Evolutionary conservation across 176 grass and related monocot species (phyloP).

Genomic region (Carex kokanica): DNA sequence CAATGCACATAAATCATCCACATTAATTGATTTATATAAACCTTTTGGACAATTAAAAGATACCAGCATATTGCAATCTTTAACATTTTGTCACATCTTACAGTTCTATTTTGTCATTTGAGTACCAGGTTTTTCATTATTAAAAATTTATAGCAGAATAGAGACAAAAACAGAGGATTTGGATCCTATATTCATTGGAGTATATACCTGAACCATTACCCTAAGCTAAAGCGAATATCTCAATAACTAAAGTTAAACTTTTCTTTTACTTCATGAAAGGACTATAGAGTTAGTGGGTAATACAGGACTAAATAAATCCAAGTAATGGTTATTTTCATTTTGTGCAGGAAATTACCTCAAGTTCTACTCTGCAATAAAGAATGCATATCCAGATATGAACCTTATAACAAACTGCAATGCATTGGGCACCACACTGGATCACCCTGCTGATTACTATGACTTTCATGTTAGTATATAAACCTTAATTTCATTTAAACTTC

Average conservation of each 20-base stretch:
- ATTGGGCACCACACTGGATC: slow-evolving; percentile 61
- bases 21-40: slow-evolving; percentile 1
- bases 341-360: slow-evolving; percentile 67
- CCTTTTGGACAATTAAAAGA: background rate
- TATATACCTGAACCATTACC: background rate
- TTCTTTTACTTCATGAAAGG: background rate
- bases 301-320: background rate
- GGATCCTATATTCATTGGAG: background rate
- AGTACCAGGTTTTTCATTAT: background rate
- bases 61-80: background rate
- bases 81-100: background rate
- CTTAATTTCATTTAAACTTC: background rate
- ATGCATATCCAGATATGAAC: slow-evolving; percentile 82
- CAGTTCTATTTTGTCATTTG: background rate
- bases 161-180: background rate
- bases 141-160: background rate
- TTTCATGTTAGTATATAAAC: slow-evolving; percentile 59
- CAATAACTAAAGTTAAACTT: background rate
- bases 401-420: slow-evolving; percentile 88
- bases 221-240: background rate
- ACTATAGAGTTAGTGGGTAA: background rate
- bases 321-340: background rate
- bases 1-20: background rate
- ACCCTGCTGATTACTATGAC: slow-evolving; percentile 87
- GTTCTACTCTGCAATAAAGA: slow-evolving; percentile 70